Conservation (phyloP, 2,329 filamentous ascomycete genomes). For the Mycosphaerella sp. region DNA sequence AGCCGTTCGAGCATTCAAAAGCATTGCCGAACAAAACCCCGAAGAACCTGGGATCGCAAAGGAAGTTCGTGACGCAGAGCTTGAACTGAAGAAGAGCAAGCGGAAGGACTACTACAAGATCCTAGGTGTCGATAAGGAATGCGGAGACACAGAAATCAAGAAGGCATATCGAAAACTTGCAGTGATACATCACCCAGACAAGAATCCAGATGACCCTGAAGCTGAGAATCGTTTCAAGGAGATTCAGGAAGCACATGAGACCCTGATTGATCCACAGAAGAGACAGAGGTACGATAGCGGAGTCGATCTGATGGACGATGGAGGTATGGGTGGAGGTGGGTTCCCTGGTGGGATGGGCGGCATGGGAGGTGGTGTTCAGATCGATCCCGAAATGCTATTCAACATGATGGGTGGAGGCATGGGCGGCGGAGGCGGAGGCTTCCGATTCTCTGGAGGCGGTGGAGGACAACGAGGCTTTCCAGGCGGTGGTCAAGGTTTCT, state of each 20-base stretch:
- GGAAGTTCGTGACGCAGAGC: constrained; percentile 82
- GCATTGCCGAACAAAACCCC: constrained; percentile 74
- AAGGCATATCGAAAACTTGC: constrained; percentile 94
- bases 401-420: constrained; percentile 70
- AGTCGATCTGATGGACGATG: constrained; percentile 72
- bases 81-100: constrained; percentile 95
- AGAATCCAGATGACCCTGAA: constrained; percentile 80
- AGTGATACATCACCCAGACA: constrained; percentile 92
- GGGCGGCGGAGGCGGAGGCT: constrained; percentile 44
- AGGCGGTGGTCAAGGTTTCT: constrained; percentile 14
- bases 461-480: constrained; percentile 14
- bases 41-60: constrained; percentile 72
- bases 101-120: constrained; percentile 99
- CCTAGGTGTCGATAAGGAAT: constrained; percentile 78
- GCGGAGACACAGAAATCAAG: constrained; percentile 80
- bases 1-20: constrained; percentile 81
- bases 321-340: constrained; percentile 37
- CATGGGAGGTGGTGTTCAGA: constrained; percentile 44
- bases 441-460: constrained; percentile 21
- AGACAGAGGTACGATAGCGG: constrained; percentile 86
- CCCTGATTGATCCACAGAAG: constrained; percentile 89
- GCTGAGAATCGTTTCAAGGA: constrained; percentile 96
- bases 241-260: constrained; percentile 94
- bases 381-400: constrained; percentile 72
- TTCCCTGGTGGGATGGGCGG: constrained; percentile 43